Evolutionary conservation across 306 rosid species (phyloP), one percentile per base, ranked within the genome.

Genomic region (Herpetospermum pedunculosum): DNA sequence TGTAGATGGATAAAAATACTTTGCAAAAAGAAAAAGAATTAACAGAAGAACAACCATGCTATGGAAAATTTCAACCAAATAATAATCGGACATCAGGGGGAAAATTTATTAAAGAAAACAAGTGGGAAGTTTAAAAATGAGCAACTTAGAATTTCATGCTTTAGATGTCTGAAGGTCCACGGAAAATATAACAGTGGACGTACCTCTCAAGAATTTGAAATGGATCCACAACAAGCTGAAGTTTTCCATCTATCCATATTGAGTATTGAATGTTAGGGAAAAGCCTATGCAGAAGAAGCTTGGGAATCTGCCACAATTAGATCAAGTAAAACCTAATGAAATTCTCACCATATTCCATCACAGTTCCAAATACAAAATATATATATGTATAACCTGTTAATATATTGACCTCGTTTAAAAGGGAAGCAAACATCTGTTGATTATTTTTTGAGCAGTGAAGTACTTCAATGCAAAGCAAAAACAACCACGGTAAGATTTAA

Each of bases 171-270:
- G 47, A 16, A 62, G 26, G 47, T 25, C 70, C 47, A 18, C 30
- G 34, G 76, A 52, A 46, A 8, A 35, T 53, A 58, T 62, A 37
- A 63, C 72, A 65, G 55, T 72, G 77, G 53, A 77, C 57, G 53
- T 37, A 93, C 98, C 97, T 86, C 84, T 94, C 99, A 77, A 94
- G 91, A 82, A 91, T 13, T 85, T 89, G 90, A 80, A 84, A 91
- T 30, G 99, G 99, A 77, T 94, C 99, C 65, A 41, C 85, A 70
- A 83, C 87, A 63, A 94, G 99, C 87, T 81, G 76, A 80, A 94
- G 97, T 81, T 94, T 94, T 76, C 97, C 99, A 81, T 94, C 99
- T 77, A 91, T 87, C 99, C 99, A 94, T 76, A 89, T 72, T 59
- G 97, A 94, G 81, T 91, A 94, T 78, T 92, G 82, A 54, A 87